A percentile compares a stretch with the other conserved stretches of the same genome.
phyloP scores from a whole-genome alignment of 192 early-diverging fungal genomes.

The Kappamyces sp. region DNA sequence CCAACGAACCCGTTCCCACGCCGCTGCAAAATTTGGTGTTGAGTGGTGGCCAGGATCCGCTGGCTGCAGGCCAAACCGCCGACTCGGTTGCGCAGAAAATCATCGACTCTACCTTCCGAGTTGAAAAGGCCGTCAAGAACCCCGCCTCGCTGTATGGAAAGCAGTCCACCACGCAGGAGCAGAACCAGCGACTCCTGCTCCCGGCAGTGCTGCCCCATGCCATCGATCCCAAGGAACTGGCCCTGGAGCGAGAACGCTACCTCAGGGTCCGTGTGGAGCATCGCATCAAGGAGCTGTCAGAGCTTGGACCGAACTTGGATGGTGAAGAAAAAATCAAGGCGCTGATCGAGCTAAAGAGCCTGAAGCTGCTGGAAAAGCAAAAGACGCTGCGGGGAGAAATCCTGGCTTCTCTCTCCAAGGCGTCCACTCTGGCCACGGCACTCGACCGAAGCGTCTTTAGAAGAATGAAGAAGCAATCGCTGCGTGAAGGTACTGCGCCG shows the following conservation, averaged over 20 bases:
- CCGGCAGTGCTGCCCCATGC: slow-evolving; percentile 52
- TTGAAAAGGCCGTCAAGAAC: slow-evolving; percentile 19
- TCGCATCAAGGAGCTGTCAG: slow-evolving; percentile 73
- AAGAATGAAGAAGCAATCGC: slow-evolving; percentile 43
- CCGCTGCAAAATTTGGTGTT: slow-evolving; percentile 69
- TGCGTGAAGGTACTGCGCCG: slow-evolving; percentile 62
- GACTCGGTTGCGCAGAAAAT: slow-evolving; percentile 43
- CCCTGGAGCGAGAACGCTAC: slow-evolving; percentile 71
- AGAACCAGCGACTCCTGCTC: slow-evolving; percentile 24
- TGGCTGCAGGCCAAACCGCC: slow-evolving; percentile 38
- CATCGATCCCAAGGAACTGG: slow-evolving; percentile 71
- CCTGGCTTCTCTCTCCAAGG: slow-evolving; percentile 60
- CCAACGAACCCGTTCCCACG: slow-evolving; percentile 72
- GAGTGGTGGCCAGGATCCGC: slow-evolving; percentile 19
- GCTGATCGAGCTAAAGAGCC: slow-evolving; percentile 81
- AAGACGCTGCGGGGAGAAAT: slow-evolving; percentile 60
- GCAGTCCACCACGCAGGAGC: slow-evolving; percentile 41
- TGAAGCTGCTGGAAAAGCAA: slow-evolving; percentile 75
- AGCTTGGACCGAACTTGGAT: slow-evolving; percentile 58
- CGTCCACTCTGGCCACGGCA: slow-evolving; percentile 74
- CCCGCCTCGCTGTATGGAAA: slow-evolving; percentile 43
- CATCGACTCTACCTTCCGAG: slow-evolving; percentile 44
- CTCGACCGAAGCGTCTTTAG: slow-evolving; percentile 70
- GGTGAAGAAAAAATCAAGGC: slow-evolving; percentile 66
- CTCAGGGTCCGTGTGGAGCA: slow-evolving; percentile 64